phyloP scores from a whole-genome alignment of 305 asterid genomes.

The Nicotiana rustica region DNA sequence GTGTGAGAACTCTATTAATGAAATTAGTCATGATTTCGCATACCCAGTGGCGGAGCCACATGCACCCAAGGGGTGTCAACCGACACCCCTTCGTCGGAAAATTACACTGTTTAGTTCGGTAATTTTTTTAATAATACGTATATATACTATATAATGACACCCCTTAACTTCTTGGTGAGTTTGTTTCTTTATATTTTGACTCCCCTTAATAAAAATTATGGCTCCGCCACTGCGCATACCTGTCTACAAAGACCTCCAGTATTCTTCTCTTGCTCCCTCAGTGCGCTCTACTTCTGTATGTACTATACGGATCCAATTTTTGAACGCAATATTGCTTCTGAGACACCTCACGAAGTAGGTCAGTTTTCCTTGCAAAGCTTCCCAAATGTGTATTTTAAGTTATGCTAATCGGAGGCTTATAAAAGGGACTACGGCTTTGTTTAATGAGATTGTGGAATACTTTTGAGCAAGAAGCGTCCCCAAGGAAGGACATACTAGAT shows the following conservation, averaged over 20 bases:
- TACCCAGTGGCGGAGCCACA: no score
- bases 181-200: no score
- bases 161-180: no score
- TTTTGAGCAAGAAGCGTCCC: conserved; percentile 45
- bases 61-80: no score
- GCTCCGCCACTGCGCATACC: neutral
- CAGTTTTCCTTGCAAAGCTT: conserved; percentile 30
- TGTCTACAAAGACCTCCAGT: conserved; percentile 1
- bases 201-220: no score
- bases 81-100: no score
- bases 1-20: neutral
- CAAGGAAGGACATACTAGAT: conserved; percentile 35
- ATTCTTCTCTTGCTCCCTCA: neutral
- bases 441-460: conserved; percentile 41
- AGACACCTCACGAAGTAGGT: neutral
- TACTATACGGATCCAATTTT: neutral
- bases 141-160: no score
- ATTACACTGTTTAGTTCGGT: no score
- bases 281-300: neutral
- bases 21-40: neutral
- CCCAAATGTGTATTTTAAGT: conserved; percentile 42
- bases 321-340: conserved; percentile 21
- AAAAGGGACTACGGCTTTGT: neutral
- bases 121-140: no score
- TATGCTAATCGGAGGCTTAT: conserved; percentile 3